phyloP scores from a whole-genome alignment of 2,329 filamentous ascomycete genomes.

The Paracamarosporium sp. region DNA sequence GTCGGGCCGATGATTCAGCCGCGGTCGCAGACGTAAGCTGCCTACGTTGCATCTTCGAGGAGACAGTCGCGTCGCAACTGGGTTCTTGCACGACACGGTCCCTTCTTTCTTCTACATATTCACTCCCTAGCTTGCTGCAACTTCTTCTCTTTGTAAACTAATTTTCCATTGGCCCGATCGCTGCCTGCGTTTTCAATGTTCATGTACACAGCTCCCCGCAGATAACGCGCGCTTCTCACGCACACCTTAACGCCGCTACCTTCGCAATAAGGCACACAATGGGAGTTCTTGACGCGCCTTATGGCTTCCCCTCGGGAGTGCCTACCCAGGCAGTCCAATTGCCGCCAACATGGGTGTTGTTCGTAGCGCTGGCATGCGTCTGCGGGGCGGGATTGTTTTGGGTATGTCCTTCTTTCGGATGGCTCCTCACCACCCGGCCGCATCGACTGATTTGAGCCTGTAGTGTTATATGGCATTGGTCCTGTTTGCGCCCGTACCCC shows the following conservation, averaged over 20 bases:
- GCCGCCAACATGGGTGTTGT: slow-evolving; percentile 41
- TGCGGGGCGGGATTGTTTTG: slow-evolving; percentile 34
- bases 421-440: slow-evolving; percentile 5
- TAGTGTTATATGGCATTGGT: slow-evolving; percentile 73
- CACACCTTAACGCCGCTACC: slow-evolving; percentile 13
- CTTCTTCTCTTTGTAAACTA: slow-evolving; percentile 3
- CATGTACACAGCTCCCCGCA: slow-evolving; percentile 12
- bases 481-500: slow-evolving; percentile 81
- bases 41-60: slow-evolving; percentile 45
- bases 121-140: background rate
- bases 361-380: slow-evolving; percentile 32
- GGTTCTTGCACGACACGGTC: slow-evolving; percentile 11
- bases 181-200: slow-evolving; percentile 25
- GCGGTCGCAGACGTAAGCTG: slow-evolving; percentile 31
- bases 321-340: slow-evolving; percentile 25
- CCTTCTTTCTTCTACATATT: slow-evolving; percentile 1
- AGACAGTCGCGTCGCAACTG: slow-evolving; percentile 29
- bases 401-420: slow-evolving; percentile 24
- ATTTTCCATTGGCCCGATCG: slow-evolving; percentile 5
- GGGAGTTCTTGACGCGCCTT: slow-evolving; percentile 36
- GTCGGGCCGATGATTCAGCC: slow-evolving; percentile 9
- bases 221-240: slow-evolving; percentile 25
- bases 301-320: slow-evolving; percentile 2
- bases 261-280: slow-evolving; percentile 23
- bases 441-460: background rate